Base-by-base conservation (phyloP, 331 rosid genomes). In the Acacia concinna region DNA sequence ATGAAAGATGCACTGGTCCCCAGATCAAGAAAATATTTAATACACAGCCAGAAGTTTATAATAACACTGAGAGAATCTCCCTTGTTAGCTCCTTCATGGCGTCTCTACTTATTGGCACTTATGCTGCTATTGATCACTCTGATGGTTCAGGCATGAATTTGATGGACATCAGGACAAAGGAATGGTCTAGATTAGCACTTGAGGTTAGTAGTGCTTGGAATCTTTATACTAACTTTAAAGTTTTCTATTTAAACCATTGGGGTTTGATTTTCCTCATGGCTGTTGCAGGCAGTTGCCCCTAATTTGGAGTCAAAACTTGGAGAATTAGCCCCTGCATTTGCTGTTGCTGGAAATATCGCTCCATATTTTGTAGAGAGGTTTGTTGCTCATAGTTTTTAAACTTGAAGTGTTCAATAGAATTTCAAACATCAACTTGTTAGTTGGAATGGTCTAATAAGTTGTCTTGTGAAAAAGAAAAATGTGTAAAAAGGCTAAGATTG, bases 121-220 rank as follows among this genome's bases (percentile, higher is more conserved):
- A 96, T 86, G 94, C 98, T 72, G 85, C 87, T 52, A 93, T 96
- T 81, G 99, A 96, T 85, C 91, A 96, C 81, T 65, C 98, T 78
- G 99, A 96, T 71, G 98, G 94, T 75, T 91, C 66, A 1, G 99
- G 99, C 87, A 96, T 96, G 99, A 96, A 96, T 85, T 88, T 96
- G 82, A 96, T 93, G 99, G 98, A 96, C 71, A 74, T 96, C 20
- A 85, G 81, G 85, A 76, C 81, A 84, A 87, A 92, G 84, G 65
- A 86, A 9, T 96, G 99, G 99, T 90, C 91, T 74, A 84, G 82
- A 63, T 67, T 34, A 21, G 91, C 87, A 54, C 88, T 96, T 73
- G 91, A 96, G 99, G 97, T 96, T 79, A 38, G 79, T 74, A 13
- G 6, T 68, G 46, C 80, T 63, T 6, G 37, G 10, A 76, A 28